Evolutionary conservation across 805 yeast genomes (phyloP).

Genomic region (Isabelozyma pseudorhagii): DNA sequence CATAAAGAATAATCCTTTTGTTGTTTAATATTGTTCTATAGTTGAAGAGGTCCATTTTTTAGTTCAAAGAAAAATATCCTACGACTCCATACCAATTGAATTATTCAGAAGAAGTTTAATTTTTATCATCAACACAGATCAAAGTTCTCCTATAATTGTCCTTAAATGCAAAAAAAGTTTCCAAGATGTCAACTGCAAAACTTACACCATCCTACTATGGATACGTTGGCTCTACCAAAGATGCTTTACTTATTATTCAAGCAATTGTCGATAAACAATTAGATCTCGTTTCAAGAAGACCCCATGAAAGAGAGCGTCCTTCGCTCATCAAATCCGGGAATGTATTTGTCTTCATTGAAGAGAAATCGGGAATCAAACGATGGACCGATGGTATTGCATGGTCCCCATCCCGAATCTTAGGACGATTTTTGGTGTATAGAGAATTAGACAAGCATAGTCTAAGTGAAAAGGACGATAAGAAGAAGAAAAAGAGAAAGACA

Average conservation of each 20-base stretch:
- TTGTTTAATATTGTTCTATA: no score
- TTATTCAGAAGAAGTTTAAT: no score
- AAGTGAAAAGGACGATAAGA: conserved; percentile 42
- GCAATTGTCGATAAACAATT: conserved; percentile 66
- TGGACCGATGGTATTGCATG: conserved; percentile 98
- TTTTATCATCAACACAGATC: no score
- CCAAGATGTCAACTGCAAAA: conserved; percentile 4
- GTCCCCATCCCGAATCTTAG: conserved; percentile 88
- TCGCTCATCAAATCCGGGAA: conserved; percentile 69
- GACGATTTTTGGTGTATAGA: conserved; percentile 79
- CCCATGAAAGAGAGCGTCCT: conserved; percentile 73
- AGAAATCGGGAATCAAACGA: conserved; percentile 76
- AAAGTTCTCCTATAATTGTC: background rate
- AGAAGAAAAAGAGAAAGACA: conserved; percentile 30
- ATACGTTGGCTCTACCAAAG: conserved; percentile 76
- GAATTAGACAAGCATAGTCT: conserved; percentile 48
- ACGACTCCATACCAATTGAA: no score
- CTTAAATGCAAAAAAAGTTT: background rate
- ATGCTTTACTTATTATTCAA: conserved; percentile 78
- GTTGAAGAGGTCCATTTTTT: no score
- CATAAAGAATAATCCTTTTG: no score
- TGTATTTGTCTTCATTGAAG: conserved; percentile 83
- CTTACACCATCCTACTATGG: conserved; percentile 63
- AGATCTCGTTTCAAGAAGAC: conserved; percentile 68
- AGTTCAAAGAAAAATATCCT: no score